phyloP scores from a whole-genome alignment of 1,139 yeast species.

The Yamadazyma sp. region DNA sequence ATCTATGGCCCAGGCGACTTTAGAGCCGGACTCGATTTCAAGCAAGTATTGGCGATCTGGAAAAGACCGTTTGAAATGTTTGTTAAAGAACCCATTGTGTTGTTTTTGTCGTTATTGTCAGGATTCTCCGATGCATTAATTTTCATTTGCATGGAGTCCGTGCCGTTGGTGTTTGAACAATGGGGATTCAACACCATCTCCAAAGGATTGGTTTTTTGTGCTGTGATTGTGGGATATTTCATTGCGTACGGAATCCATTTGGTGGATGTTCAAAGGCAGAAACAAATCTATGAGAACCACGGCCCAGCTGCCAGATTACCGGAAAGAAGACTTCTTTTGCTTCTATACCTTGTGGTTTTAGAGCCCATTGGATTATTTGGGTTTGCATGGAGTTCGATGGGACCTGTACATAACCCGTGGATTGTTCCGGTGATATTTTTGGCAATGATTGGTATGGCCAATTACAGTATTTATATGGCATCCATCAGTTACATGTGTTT shows the following conservation, averaged over 20 bases:
- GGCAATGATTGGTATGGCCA: slow-evolving; percentile 34
- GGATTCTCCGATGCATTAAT: slow-evolving; percentile 41
- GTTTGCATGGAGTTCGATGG: slow-evolving; percentile 39
- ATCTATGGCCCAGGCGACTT: slow-evolving; percentile 32
- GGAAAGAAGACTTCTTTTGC: slow-evolving; percentile 25
- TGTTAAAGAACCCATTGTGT: slow-evolving; percentile 35
- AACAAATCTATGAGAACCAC: slow-evolving; percentile 15
- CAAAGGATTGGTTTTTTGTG: slow-evolving; percentile 29
- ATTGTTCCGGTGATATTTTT: slow-evolving; percentile 37
- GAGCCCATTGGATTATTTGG: slow-evolving; percentile 38
- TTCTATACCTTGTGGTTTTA: slow-evolving; percentile 28
- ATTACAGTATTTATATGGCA: slow-evolving; percentile 36
- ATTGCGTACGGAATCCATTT: slow-evolving; percentile 25
- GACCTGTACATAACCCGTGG: slow-evolving; percentile 32
- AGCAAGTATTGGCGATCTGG: slow-evolving; percentile 28
- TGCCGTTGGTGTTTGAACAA: slow-evolving; percentile 27
- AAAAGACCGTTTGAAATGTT: slow-evolving; percentile 38
- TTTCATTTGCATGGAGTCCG: slow-evolving; percentile 38
- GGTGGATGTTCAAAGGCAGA: slow-evolving; percentile 27
- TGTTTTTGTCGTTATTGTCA: slow-evolving; percentile 34
- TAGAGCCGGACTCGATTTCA: slow-evolving; percentile 17
- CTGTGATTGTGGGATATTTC: slow-evolving; percentile 32
- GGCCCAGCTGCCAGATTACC: slow-evolving; percentile 27
- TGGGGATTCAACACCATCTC: slow-evolving; percentile 27
- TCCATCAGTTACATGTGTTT: slow-evolving; percentile 41